These are phyloP conservation scores for Phalaenopsis aphrodite DNA, from an alignment of 106 monocot species.

Conservation along the genomic window DNA sequence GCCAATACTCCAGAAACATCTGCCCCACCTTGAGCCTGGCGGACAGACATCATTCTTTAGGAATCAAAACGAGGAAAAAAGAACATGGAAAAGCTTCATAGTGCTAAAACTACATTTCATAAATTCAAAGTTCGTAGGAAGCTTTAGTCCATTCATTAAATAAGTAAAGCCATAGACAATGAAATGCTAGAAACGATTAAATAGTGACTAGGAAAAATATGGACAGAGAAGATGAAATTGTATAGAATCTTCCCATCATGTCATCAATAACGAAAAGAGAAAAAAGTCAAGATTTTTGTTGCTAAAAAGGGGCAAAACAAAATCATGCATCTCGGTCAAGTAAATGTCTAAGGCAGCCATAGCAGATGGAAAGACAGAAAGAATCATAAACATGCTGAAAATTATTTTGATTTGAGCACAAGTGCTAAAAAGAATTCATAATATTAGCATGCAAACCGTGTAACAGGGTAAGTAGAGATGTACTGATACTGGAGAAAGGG, in stretches of 20 bases:
- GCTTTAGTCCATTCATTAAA: not conserved
- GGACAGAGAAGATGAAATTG: not conserved
- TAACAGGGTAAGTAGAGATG: not conserved
- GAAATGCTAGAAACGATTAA: not conserved
- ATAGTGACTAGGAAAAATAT: not conserved
- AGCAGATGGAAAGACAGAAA: not conserved
- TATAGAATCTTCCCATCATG: not conserved
- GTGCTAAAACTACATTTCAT: not conserved
- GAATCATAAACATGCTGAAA: not conserved
- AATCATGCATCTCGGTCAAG: not conserved
- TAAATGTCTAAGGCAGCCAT: not conserved
- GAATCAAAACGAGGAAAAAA: not conserved
- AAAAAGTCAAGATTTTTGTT: not conserved
- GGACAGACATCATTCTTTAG: not conserved
- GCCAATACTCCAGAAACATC: slow-evolving; percentile 92
- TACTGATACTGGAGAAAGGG: not conserved
- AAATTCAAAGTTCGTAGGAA: not conserved
- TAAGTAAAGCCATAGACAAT: not conserved
- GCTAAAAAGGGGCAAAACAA: not conserved
- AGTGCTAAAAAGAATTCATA: not conserved
- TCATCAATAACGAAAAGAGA: not conserved
- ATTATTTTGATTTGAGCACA: not conserved
- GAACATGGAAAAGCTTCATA: not conserved
- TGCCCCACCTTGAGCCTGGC: slow-evolving; percentile 76
- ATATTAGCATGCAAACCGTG: not conserved